A percentile compares a stretch with the other conserved stretches of the same genome.
Conservation (phyloP, 768 basidiomycete species). For the Agaricus subrufescens region DNA sequence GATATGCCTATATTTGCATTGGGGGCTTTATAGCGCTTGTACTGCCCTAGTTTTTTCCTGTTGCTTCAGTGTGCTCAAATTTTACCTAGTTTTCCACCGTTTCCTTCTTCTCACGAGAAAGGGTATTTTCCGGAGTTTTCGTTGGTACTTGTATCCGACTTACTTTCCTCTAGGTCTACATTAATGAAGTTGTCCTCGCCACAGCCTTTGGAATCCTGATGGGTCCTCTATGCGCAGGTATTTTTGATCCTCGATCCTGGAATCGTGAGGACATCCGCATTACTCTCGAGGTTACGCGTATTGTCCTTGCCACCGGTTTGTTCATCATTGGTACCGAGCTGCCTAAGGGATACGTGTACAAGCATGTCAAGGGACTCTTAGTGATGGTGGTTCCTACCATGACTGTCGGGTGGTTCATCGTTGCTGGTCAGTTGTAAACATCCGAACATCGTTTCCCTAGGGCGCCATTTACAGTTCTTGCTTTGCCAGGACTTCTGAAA, state of each 20-base stretch:
- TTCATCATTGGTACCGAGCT: conserved; percentile 96
- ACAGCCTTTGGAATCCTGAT: conserved; percentile 63
- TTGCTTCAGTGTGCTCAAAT: neutral
- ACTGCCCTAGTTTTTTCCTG: conserved; percentile 8
- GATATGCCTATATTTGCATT: conserved; percentile 57
- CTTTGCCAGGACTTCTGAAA: conserved; percentile 52
- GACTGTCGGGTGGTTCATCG: conserved; percentile 81
- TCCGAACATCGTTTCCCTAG: neutral
- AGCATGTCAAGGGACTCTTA: conserved; percentile 68
- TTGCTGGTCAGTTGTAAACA: conserved; percentile 45
- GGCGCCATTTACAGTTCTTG: neutral
- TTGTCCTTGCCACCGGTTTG: conserved; percentile 87
- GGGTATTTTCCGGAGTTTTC: conserved; percentile 32
- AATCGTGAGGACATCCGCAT: conserved; percentile 46
- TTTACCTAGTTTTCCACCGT: conserved; percentile 70
- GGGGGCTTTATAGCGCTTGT: conserved; percentile 49
- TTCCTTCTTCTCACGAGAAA: conserved; percentile 80
- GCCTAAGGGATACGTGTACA: conserved; percentile 76
- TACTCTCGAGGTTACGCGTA: conserved; percentile 77
- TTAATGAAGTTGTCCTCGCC: conserved; percentile 93
- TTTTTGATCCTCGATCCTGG: conserved; percentile 82
- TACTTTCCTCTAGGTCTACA: conserved; percentile 50
- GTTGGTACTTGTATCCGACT: neutral
- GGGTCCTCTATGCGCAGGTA: conserved; percentile 66
- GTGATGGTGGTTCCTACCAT: conserved; percentile 78